phyloP scores from a whole-genome alignment of 768 basidiomycete genomes.

The Russula sp. region DNA sequence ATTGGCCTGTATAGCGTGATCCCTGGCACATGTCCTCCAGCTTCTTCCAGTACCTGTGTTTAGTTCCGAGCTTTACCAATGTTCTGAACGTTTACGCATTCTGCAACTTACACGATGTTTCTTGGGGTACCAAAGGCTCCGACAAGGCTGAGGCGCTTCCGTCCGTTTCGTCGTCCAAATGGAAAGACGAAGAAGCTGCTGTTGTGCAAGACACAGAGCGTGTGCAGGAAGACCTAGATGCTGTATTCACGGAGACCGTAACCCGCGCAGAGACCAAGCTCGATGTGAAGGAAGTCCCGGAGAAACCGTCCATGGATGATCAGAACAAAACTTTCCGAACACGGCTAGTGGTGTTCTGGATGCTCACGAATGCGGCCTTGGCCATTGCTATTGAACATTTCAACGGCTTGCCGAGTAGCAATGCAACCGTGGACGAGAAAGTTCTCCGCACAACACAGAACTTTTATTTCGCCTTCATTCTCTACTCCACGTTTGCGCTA shows the following conservation, averaged over 20 bases:
- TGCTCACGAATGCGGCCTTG: slow-evolving; percentile 63
- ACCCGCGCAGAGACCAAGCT: slow-evolving; percentile 77
- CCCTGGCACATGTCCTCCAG: slow-evolving; percentile 98
- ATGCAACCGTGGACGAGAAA: slow-evolving; percentile 36
- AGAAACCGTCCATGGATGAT: slow-evolving; percentile 84
- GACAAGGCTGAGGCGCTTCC: slow-evolving; percentile 93
- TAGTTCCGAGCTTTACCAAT: slow-evolving; percentile 92
- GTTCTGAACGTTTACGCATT: slow-evolving; percentile 96
- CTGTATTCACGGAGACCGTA: slow-evolving; percentile 87
- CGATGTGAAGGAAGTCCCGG: slow-evolving; percentile 54
- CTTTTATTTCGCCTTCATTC: slow-evolving; percentile 68
- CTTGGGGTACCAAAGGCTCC: slow-evolving; percentile 93
- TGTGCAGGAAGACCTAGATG: slow-evolving; percentile 84
- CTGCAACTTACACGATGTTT: slow-evolving; percentile 92
- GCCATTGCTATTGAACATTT: slow-evolving; percentile 73
- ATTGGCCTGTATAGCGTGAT: slow-evolving; percentile 56
- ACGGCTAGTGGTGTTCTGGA: slow-evolving; percentile 78
- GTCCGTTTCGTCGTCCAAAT: slow-evolving; percentile 79
- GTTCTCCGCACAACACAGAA: slow-evolving; percentile 41
- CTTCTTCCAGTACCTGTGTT: slow-evolving; percentile 82
- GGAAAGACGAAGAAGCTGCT: slow-evolving; percentile 61
- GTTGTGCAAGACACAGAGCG: slow-evolving; percentile 84
- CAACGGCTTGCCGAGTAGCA: slow-evolving; percentile 49
- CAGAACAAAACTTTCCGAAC: slow-evolving; percentile 92
- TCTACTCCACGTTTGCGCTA: slow-evolving; percentile 74